Evolutionary conservation across 1,139 yeast species (phyloP).

Genomic region (Chernovozyma aurita): DNA sequence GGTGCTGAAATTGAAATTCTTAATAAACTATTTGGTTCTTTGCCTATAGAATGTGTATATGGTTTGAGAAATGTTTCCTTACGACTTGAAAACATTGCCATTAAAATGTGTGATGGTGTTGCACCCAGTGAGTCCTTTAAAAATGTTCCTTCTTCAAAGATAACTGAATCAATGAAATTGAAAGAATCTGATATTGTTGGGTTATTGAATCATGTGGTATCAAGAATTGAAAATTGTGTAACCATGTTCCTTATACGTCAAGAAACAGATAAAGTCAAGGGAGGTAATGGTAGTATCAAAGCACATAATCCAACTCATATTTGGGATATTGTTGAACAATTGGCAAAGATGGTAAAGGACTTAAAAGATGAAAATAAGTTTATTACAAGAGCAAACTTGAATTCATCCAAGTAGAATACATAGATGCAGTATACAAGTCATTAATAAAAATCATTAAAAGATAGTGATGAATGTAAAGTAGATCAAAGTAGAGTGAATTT

Average conservation of each 20-base stretch:
- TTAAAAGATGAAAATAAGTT: background rate
- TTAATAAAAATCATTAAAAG: background rate
- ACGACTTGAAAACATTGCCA: conserved; percentile 47
- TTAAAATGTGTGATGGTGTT: conserved; percentile 29
- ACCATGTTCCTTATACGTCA: conserved; percentile 33
- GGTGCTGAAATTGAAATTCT: conserved; percentile 10
- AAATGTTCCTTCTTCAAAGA: conserved; percentile 22
- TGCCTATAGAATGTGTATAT: conserved; percentile 43
- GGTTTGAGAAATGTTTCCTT: conserved; percentile 45
- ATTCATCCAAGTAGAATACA: background rate
- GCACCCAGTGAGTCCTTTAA: conserved; percentile 25
- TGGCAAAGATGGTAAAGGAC: conserved; percentile 10
- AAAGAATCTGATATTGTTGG: conserved; percentile 37
- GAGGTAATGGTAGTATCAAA: conserved; percentile 21
- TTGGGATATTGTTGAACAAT: conserved; percentile 24
- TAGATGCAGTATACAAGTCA: too few relatives aligned
- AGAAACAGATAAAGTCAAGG: conserved; percentile 22
- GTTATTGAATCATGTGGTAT: conserved; percentile 58
- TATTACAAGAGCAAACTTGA: background rate
- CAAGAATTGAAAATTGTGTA: conserved; percentile 58
- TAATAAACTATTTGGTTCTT: conserved; percentile 32
- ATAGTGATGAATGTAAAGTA: background rate
- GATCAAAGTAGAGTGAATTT: background rate
- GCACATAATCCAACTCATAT: conserved; percentile 21
- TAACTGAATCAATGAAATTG: conserved; percentile 22